Base-by-base conservation (phyloP, 1,284 basidiomycete species). In the Austroboletus novae-zelandiae region DNA sequence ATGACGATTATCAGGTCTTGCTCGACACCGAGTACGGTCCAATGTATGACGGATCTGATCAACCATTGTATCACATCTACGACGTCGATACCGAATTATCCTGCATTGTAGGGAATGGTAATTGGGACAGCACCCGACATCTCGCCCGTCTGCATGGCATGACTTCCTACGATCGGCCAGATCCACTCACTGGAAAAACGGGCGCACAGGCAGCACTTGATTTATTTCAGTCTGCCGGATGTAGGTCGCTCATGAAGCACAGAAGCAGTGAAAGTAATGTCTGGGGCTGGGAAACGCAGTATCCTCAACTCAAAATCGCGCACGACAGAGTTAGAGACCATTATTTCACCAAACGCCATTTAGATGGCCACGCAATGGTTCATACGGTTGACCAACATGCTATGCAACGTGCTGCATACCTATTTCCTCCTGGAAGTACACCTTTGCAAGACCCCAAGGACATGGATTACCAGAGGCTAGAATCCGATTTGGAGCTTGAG, bases 201-300 rank as follows among this genome's bases (percentile, higher is more conserved):
- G 78, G 78, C 4, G 72, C 67, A 1, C 71, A 75, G 45, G 70
- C 76, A 50, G 76, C 75, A 8, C 57, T 78, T n/a, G 49, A 54
- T 23, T 62, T 70, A 31, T 55, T 78, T 10, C 51, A 50, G 3
- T 73, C 71, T 3, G 65, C 74, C 6, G 49, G 55, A 4, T 72
- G 62, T 34, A 58, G 54, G 4, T 75, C 78, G 0, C 74, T 77
- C 47, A 66, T 71, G 53, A 52, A 52, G 7, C 60, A 74, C 8
- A 51, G 47, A 35, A 36, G 9, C 41, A 9, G 9, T 4, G 4
- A 9, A 17, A 4, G 2, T 10, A 41, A 30, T 30, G 8, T 17
- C 15, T 41, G 7, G 17, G 0, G 5, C 2, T 15, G 11, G 40
- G 13, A 3, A 13, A 30, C 25, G 3, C 5, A 2, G 2, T 31